A percentile compares a stretch with the other conserved stretches of the same genome.
Evolutionary conservation across 768 basidiomycete species (phyloP).

Genomic region (Naganishia vishniacii): DNA sequence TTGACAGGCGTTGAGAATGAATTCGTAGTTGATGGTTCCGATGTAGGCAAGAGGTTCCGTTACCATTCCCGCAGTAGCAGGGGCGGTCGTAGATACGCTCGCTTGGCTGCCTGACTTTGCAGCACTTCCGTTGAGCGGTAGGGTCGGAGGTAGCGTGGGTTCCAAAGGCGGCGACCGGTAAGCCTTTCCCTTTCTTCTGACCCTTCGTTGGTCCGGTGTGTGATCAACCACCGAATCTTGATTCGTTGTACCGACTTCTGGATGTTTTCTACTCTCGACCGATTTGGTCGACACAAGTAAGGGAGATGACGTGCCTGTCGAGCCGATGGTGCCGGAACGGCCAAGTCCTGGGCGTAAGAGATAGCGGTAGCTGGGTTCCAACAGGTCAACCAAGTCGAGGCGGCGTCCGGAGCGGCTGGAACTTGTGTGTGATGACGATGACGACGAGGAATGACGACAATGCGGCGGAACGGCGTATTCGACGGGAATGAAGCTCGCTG

Average conservation of each 20-base stretch:
- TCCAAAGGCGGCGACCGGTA: constrained; percentile 10
- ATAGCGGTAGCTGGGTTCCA: constrained; percentile 6
- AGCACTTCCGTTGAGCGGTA: background rate
- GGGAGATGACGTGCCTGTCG: background rate
- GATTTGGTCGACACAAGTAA: background rate
- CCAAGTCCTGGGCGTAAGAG: background rate
- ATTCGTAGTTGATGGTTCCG: constrained; percentile 10
- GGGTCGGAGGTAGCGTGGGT: background rate
- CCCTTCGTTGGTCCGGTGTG: background rate
- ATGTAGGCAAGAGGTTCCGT: constrained; percentile 3
- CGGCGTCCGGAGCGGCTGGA: background rate
- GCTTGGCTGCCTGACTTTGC: background rate
- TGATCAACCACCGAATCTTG: too few relatives aligned
- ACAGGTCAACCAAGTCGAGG: background rate
- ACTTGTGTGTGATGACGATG: background rate
- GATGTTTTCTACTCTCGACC: too few relatives aligned
- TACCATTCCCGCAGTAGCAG: background rate
- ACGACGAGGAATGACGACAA: background rate
- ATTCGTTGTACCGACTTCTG: too few relatives aligned
- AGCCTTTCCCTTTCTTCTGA: constrained; percentile 12
- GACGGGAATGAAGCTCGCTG: constrained; percentile 19
- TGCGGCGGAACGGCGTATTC: background rate
- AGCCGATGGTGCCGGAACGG: background rate
- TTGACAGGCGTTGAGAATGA: constrained; percentile 16
- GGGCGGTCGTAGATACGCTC: background rate